Base-by-base conservation (phyloP, 2,329 filamentous ascomycete genomes). In the Pseudogymnoascus sp. region DNA sequence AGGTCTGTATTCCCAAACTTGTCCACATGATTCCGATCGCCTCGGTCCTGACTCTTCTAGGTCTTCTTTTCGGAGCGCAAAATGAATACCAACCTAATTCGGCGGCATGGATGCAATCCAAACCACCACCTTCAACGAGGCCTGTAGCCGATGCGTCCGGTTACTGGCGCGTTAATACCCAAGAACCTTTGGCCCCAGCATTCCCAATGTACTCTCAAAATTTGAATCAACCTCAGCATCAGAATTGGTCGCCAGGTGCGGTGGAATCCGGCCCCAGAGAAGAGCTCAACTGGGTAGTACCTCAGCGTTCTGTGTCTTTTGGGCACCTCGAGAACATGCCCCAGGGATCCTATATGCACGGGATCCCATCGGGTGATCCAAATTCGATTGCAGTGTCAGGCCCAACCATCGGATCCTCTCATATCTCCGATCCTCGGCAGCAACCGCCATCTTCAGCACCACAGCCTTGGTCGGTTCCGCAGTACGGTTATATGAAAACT, bases 181-280 rank as follows among this genome's bases (percentile, higher is more conserved):
- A 80, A 45, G 81, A 82, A 43, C 78, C 82, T 8, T 75, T 83
- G 36, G 79, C 79, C 3, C 76, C 81, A 0, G 79, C 79, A 2
- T 82, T 81, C 65, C 80, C 81, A 4, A 77, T 81, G 1, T 85
- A 82, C 68, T 75, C 77, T 5, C 76, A 78, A 21, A 76, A 79
- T 45, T 62, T 72, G 36, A 71, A 71, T 39, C 68, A 70, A 28
- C 67, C 68, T 16, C 69, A 69, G n/a, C 63, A 67, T 6, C 70
- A 71, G 43, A 71, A 67, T 63, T 75, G 73, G 73, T 66, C 71
- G 31, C 61, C 64, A 34, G 63, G 68, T 41, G 68, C 69, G 8
- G 41, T 69, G 16, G 72, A 73, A 37, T 51, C 69, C 6, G 69
- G 67, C 62, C 62, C 70, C 31, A 68, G 72, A 61, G 72, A 74